Evolutionary conservation across 2,329 filamentous ascomycete species (phyloP), one percentile per base, ranked within the genome.

Genomic region (Talaromyces rugulosus): DNA sequence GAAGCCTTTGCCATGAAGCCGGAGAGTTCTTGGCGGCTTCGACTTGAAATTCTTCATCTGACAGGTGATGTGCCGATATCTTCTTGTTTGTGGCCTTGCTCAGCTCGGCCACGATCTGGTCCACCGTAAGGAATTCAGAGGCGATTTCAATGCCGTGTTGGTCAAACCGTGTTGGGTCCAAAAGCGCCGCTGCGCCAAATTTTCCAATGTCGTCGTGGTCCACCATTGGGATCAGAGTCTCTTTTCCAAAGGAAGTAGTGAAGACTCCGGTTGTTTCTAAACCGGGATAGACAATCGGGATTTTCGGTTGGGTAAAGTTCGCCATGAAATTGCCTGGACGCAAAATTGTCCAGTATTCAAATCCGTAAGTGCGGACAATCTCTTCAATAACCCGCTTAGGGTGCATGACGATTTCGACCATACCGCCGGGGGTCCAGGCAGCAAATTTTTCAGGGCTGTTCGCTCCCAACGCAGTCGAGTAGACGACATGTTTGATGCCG

Each of bases 291-390:
- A 27, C 16, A 9, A 78, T 73, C 8, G 57, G 58, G 1, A 77
- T 75, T 11, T 77, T 70, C 3, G 81, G 81, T 4, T 70, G 61
- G 4, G 83, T 55, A 63, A 79, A 80, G 66, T 85, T 85, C 23
- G 76, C 74, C 78, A 83, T 82, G 72, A 85, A 85, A 66, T 75
- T 78, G 1, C 78, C 80, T 0, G 81, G 81, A 1, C 81, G 79
- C 1, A 85, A 67, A 27, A 85, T 75, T 0, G 82, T 83, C 77
- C 79, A 84, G 7, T 68, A 64, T 14, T 75, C 64, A 62, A 82
- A 78, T 2, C 75, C 75, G 1, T 71, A 67, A 8, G 66, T 59
- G 23, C 74, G 70, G 4, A 81, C 68, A 23, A 71, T 70, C 1
- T 72, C 63, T 63, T 85, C 82, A 27, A 82, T 74, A 1, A 68